These are phyloP conservation scores for Xylaria arbuscula DNA, from an alignment of 2,329 filamentous ascomycete species.

Conservation along the genomic window DNA sequence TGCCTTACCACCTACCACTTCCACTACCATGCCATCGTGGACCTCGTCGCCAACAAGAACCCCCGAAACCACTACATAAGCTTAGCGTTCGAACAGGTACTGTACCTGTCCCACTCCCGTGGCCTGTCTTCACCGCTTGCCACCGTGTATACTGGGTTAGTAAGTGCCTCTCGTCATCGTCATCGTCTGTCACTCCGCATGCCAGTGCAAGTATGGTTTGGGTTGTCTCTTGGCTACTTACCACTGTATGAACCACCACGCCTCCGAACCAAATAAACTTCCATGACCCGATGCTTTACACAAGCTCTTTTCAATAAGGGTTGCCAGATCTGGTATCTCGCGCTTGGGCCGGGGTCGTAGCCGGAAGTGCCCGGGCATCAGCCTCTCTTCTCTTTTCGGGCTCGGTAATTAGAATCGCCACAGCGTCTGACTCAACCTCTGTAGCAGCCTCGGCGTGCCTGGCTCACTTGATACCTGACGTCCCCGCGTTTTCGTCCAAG, in stretches of 20 bases:
- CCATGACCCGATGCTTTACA: neutral
- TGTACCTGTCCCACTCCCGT: neutral
- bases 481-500: constrained; percentile 6
- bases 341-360: constrained; percentile 20
- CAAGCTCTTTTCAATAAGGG: constrained; percentile 1
- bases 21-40: constrained; percentile 15
- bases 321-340: constrained; percentile 28
- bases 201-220: neutral
- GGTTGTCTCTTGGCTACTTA: neutral
- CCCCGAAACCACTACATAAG: neutral
- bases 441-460: constrained; percentile 12
- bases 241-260: constrained; percentile 2
- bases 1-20: constrained; percentile 14
- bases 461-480: constrained; percentile 3
- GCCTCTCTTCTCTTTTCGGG: constrained; percentile 26
- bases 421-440: constrained; percentile 17
- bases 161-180: constrained; percentile 7
- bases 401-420: constrained; percentile 17
- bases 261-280: constrained; percentile 2
- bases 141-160: neutral
- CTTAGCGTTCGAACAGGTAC: neutral
- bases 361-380: constrained; percentile 22
- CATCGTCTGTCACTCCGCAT: constrained; percentile 9
- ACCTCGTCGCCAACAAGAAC: constrained; percentile 24
- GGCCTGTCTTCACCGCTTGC: constrained; percentile 9